phyloP scores from a whole-genome alignment of 495 filamentous ascomycete genomes.

The Hypoxylon intermedium region DNA sequence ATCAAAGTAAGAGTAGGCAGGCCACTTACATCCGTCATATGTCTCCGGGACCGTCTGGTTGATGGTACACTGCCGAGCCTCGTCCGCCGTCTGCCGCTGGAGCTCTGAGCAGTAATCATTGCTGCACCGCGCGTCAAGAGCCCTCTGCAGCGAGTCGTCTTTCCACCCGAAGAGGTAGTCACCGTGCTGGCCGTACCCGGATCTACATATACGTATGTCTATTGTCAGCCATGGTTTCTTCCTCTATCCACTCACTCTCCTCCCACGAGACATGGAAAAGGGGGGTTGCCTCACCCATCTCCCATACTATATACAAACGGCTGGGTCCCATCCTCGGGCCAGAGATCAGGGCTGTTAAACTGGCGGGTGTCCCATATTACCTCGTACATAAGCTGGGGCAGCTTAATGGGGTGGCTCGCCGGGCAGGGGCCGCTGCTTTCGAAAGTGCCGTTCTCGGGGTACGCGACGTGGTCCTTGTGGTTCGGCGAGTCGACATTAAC shows the following conservation, averaged over 20 bases:
- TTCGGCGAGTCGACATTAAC: conserved; percentile 64
- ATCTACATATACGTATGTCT: too few species aligned
- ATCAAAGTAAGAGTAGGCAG: too few species aligned
- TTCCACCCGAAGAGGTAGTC: conserved; percentile 52
- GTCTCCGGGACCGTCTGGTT: conserved; percentile 48
- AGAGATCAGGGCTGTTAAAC: conserved; percentile 43
- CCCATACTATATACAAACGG: conserved; percentile 52
- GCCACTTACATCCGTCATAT: conserved; percentile 54
- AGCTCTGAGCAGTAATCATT: too few species aligned
- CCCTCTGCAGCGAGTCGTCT: conserved; percentile 44
- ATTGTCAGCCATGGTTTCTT: too few species aligned
- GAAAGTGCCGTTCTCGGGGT: conserved; percentile 65
- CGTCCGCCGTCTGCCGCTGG: conserved; percentile 36
- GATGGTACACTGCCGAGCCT: conserved; percentile 50
- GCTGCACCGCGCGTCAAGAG: conserved; percentile 44
- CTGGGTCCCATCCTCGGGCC: conserved; percentile 48
- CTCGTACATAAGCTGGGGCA: conserved; percentile 57
- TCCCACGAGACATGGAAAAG: too few species aligned
- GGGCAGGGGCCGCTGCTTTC: conserved; percentile 48
- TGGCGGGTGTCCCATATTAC: conserved; percentile 44
- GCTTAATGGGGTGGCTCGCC: conserved; percentile 48
- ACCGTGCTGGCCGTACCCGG: conserved; percentile 40
- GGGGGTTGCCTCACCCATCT: too few species aligned
- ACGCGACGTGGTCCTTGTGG: conserved; percentile 71
- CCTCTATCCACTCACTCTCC: too few species aligned